phyloP scores from a whole-genome alignment of 768 basidiomycete genomes.

The Tephrocybe sp. region DNA sequence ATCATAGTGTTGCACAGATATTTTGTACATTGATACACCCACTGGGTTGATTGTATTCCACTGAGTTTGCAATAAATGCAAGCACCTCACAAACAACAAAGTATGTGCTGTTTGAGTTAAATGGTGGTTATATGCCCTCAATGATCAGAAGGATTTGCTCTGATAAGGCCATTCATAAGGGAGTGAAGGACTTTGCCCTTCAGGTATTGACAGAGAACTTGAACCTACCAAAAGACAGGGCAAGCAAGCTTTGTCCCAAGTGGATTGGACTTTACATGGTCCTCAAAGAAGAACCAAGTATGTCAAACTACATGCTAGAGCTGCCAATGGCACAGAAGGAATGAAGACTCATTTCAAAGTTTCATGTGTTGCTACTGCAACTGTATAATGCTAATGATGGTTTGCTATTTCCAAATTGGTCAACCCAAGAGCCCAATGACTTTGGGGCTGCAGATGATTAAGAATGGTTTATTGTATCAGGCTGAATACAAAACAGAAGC shows the following conservation, averaged over 20 bases:
- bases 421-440: too few relatives aligned
- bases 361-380: too few relatives aligned
- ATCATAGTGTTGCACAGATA: slow-evolving; percentile 29
- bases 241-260: neutral
- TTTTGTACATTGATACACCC: slow-evolving; percentile 21
- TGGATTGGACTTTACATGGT: neutral
- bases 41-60: slow-evolving; percentile 30
- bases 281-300: neutral
- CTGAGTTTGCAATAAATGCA: slow-evolving; percentile 38
- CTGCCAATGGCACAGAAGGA: neutral
- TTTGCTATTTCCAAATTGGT: too few relatives aligned
- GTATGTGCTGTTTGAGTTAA: slow-evolving; percentile 34
- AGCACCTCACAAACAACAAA: slow-evolving; percentile 25
- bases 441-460: too few relatives aligned
- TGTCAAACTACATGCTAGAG: neutral
- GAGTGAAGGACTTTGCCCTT: slow-evolving; percentile 24
- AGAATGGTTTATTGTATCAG: too few relatives aligned
- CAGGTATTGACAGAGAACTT: neutral
- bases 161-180: slow-evolving; percentile 5
- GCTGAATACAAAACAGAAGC: too few relatives aligned
- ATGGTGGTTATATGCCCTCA: slow-evolving; percentile 23
- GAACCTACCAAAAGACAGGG: neutral
- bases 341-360: too few relatives aligned
- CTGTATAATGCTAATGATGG: too few relatives aligned
- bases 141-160: slow-evolving; percentile 11